These are phyloP conservation scores for Pseudogymnoascus sp. DNA, from an alignment of 2,329 filamentous ascomycete species.

Conservation along the genomic window DNA sequence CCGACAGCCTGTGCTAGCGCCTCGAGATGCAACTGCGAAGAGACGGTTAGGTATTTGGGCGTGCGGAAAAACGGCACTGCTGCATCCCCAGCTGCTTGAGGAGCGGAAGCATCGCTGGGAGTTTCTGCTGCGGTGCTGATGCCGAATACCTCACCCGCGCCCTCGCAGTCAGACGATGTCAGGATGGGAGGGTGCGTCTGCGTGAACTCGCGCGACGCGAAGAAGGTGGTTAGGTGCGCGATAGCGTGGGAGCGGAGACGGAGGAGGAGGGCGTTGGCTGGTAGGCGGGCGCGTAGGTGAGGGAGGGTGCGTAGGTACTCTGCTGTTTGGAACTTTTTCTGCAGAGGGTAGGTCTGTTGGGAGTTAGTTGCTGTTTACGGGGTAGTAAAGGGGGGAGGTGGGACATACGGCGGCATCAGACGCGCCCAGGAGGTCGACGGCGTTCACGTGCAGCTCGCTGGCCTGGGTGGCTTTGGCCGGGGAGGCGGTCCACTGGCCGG, in stretches of 20 bases:
- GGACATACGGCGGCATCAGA: constrained; percentile 69
- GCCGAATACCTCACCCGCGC: constrained; percentile 87
- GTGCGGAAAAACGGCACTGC: constrained; percentile 64
- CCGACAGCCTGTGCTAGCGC: constrained; percentile 81
- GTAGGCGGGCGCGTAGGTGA: constrained; percentile 76
- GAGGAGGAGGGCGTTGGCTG: constrained; percentile 71
- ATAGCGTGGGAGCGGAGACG: constrained; percentile 77
- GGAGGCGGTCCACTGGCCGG: constrained; percentile 68
- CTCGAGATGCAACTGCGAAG: constrained; percentile 88
- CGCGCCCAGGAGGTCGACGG: constrained; percentile 63
- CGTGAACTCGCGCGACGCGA: constrained; percentile 61
- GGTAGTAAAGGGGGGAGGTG: not conserved
- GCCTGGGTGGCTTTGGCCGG: constrained; percentile 59
- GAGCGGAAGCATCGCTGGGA: constrained; percentile 22
- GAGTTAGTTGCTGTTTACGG: not conserved
- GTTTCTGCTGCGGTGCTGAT: constrained; percentile 41
- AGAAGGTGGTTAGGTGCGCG: constrained; percentile 66
- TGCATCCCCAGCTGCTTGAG: constrained; percentile 11
- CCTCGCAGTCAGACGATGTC: constrained; percentile 95
- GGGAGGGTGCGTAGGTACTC: constrained; percentile 85
- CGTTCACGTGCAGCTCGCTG: constrained; percentile 71
- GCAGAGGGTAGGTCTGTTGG: constrained; percentile 74
- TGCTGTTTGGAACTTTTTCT: constrained; percentile 89
- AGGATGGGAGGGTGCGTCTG: constrained; percentile 91
- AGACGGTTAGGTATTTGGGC: constrained; percentile 93